These are phyloP conservation scores for Dioscorea dumetorum DNA, from an alignment of 106 monocot species.

Conservation along the genomic window DNA sequence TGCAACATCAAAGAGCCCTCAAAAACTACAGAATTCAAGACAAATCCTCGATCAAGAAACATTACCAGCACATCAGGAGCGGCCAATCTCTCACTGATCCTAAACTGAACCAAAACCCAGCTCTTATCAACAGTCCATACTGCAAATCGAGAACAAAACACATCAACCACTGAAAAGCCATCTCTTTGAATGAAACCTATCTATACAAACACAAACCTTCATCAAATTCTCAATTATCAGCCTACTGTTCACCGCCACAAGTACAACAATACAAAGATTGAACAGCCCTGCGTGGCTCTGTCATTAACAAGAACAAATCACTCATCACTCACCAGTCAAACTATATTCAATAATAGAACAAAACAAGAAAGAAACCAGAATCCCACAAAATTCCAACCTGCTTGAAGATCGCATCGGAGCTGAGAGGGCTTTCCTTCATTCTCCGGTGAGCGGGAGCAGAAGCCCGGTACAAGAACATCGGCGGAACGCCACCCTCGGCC, in stretches of 20 bases:
- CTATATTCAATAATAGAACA: neutral
- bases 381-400: conserved; percentile 33
- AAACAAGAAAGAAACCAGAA: neutral
- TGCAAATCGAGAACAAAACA: conserved; percentile 16
- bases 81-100: conserved; percentile 70
- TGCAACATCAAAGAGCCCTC: conserved; percentile 29
- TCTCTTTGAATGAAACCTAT: no score
- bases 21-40: conserved; percentile 34
- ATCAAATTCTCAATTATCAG: conserved; percentile 83
- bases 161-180: no score
- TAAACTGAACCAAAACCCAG: conserved; percentile 82
- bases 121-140: conserved; percentile 75
- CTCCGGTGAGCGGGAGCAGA: conserved; percentile 76
- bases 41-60: neutral
- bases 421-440: conserved; percentile 89
- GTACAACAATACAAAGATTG: conserved; percentile 74
- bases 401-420: conserved; percentile 79
- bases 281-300: conserved; percentile 82
- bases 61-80: conserved; percentile 82
- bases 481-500: neutral
- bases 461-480: conserved; percentile 41
- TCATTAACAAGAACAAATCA: neutral
- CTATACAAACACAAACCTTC: conserved; percentile 36
- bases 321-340: no score
- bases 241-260: conserved; percentile 77